These are phyloP conservation scores for Cicer arietinum DNA, from an alignment of 306 rosid species.

Conservation along the genomic window DNA sequence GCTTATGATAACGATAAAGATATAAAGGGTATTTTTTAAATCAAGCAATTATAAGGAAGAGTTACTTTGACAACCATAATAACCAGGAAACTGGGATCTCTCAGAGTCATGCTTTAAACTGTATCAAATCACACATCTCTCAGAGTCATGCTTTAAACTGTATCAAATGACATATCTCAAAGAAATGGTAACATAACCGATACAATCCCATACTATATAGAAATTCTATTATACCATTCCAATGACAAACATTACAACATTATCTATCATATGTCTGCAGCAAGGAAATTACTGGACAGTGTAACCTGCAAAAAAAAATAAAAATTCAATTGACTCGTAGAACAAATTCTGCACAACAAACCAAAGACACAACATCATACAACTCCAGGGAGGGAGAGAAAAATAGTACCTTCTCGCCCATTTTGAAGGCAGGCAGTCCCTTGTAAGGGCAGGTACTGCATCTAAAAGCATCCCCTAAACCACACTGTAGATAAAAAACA, in stretches of 20 bases:
- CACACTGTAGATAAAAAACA: conserved; percentile 74
- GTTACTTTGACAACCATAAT: not conserved
- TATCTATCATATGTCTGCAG: conserved; percentile 67
- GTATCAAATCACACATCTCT: conserved; percentile 26
- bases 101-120: not conserved
- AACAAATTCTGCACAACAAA: not conserved
- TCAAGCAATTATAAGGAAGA: not conserved
- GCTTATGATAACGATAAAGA: not conserved
- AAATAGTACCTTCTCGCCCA: conserved; percentile 85
- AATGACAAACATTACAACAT: not conserved
- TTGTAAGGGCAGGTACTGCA: conserved; percentile 94
- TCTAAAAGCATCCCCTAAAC: conserved; percentile 96
- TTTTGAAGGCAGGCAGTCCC: conserved; percentile 92
- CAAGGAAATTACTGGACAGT: conserved; percentile 71
- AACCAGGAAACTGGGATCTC: conserved; percentile 1
- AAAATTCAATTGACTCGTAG: not conserved
- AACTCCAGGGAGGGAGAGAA: not conserved
- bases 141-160: not conserved
- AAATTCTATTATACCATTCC: conserved; percentile 6
- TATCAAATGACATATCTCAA: conserved; percentile 21
- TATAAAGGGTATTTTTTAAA: not conserved
- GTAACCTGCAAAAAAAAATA: conserved; percentile 63
- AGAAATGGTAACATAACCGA: conserved; percentile 14
- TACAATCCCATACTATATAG: conserved; percentile 6
- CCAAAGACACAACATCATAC: conserved; percentile 10